phyloP scores from a whole-genome alignment of 805 yeast species.

The Komagataella phaffii region DNA sequence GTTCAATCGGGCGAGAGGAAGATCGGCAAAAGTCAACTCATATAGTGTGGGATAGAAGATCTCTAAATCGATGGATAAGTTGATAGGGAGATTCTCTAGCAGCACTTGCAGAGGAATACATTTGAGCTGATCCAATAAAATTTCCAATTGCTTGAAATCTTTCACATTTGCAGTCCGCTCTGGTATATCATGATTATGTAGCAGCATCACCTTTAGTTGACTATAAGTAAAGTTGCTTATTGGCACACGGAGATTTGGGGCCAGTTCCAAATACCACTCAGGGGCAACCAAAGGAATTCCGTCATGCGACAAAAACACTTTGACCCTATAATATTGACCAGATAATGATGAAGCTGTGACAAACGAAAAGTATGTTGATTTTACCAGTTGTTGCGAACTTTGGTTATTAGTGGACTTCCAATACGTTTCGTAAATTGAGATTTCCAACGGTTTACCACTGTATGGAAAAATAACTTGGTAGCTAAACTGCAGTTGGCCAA shows the following conservation, averaged over 20 bases:
- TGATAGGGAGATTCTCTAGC: constrained; percentile 38
- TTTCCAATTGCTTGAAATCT: constrained; percentile 24
- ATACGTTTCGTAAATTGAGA: constrained; percentile 87
- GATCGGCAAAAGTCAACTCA: constrained; percentile 17
- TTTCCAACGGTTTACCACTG: constrained; percentile 69
- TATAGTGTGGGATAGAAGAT: constrained; percentile 58
- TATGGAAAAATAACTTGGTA: constrained; percentile 86
- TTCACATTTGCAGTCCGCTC: constrained; percentile 4
- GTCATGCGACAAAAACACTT: constrained; percentile 64
- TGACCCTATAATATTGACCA: constrained; percentile 64
- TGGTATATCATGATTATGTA: constrained; percentile 10
- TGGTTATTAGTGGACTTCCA: constrained; percentile 81
- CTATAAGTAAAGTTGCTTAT: constrained; percentile 43
- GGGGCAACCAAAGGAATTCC: constrained; percentile 82
- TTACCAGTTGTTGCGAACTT: constrained; percentile 8
- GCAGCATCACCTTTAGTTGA: constrained; percentile 20
- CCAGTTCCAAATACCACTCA: constrained; percentile 36
- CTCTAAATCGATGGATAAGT: constrained; percentile 59
- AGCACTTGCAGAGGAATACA: constrained; percentile 44
- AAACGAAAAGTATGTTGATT: constrained; percentile 36
- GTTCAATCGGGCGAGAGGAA: constrained; percentile 3
- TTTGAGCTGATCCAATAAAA: constrained; percentile 31
- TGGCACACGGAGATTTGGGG: constrained; percentile 37
- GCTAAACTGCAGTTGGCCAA: constrained; percentile 68
- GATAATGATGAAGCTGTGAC: constrained; percentile 85